Evolutionary conservation across 2,329 filamentous ascomycete species (phyloP), one percentile per base, ranked within the genome.

Genomic region (Fusarium metavorans): DNA sequence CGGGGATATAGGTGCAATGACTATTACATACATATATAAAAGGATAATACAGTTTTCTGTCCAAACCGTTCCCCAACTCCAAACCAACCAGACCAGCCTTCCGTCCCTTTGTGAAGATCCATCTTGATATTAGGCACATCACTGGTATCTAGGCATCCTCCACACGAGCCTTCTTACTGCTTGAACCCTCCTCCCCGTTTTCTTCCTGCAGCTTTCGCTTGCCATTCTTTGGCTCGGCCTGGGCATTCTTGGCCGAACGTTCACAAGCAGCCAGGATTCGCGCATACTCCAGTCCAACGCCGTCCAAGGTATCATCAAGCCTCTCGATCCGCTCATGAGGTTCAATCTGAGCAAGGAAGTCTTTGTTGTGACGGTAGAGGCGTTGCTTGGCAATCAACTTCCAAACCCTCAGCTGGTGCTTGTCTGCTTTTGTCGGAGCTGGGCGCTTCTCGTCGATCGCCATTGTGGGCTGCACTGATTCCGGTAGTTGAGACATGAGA

Each of bases 331-430:
- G 88, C 81, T 96, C 93, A 0, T 84, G 81, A 6, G 86, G 85
- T 64, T 94, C 93, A 45, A 96, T 84, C 81, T 95, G 92, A 41
- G 89, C 88, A 14, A 97, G 86, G 3, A 89, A 83, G 76, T 95
- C 92, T 67, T 88, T 88, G 79, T 97, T 96, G 77, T 95, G 93
- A 52, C 89, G 88, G 80, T 94, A 95, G 5, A 97, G 85, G 39
- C 94, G 87, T 77, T 94, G 89, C 84, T 97, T 97, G n/a, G 92
- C 90, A 48, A 94, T 86, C 27, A 96, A 82, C 34, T 92, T 87
- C 93, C 93, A 97, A 52, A 94, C 88, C 72, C 87, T 89, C 80
- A 93, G 93, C 60, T 88, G 86, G 30, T 92, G 87, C 74, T 91
- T 87, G 74, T 93, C 88, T 52, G 85, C 86, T 66, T 88, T 87